Evolutionary conservation across 2,329 filamentous ascomycete species (phyloP), one percentile per base, ranked within the genome.

Genomic region (Verticillium alfalfae): DNA sequence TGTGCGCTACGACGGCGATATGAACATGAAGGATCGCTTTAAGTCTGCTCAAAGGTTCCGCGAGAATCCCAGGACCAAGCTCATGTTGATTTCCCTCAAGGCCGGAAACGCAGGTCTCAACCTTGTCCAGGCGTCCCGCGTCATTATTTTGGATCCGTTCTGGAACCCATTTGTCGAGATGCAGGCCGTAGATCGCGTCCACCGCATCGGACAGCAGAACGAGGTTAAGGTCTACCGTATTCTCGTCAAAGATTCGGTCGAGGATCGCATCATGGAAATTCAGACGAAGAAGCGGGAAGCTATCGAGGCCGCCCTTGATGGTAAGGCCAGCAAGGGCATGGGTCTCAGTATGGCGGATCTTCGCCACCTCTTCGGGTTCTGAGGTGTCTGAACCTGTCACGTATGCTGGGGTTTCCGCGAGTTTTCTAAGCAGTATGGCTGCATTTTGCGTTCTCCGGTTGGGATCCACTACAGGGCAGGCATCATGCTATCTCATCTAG

Each of bases 101-200:
- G 91, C 91, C 1, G 91, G 91, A 38, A 94, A 94, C 68, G 88
- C 93, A 0, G 93, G 93, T 1, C 83, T 97, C 56, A 97, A 97
- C 70, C 82, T 97, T 26, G 91, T 90, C 45, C 86, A 87, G 18
- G 93, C 93, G 0, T 92, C 88, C 1, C 89, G 92, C 65, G 91
- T 97, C 67, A 92, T 97, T 73, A 90, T 97, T 66, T 87, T 96
- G 70, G 93, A 97, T 71, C 93, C 93, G 0, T 96, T 96, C 77
- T 97, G 92, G 92, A 97, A 97, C 66, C 93, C 93, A 0, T 96
- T 90, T 71, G 90, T 96, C 57, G 93, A 97, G 76, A 92, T 93
- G 75, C 93, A 97, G 75, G 93, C 93, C 4, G 88, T 97, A 58
- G 93, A 96, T 72, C 89, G 93, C 26, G 91, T 93, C 2, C 90